Evolutionary conservation across 495 filamentous ascomycete genomes (phyloP).

Genomic region (Niebla homalea): DNA sequence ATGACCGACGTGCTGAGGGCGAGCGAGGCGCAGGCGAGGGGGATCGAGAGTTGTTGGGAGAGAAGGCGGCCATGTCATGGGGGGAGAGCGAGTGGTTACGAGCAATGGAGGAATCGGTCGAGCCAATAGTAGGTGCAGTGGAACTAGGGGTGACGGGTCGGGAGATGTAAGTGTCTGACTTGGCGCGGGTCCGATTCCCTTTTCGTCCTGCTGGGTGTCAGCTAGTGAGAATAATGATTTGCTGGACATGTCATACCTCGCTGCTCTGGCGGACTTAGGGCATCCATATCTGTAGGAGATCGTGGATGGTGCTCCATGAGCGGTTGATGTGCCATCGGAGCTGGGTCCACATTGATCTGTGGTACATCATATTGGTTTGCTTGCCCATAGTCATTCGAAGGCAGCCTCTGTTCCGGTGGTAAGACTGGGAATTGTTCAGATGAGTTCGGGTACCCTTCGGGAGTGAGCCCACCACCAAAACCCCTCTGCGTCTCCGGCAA

Average conservation of each 20-base stretch:
- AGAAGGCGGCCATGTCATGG: constrained; percentile 26
- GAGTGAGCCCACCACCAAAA: constrained; percentile 34
- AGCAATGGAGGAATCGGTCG: constrained; percentile 29
- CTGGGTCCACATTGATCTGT: constrained; percentile 87
- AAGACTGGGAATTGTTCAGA: constrained; percentile 41
- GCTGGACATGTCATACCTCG: constrained; percentile 48
- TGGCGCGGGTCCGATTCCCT: constrained; percentile 37
- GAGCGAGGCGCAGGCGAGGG: constrained; percentile 45
- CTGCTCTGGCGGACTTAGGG: constrained; percentile 64
- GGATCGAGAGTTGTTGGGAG: constrained; percentile 33
- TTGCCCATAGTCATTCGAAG: constrained; percentile 47
- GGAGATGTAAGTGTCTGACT: constrained; percentile 57
- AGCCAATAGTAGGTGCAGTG: constrained; percentile 27
- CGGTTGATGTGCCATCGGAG: constrained; percentile 63
- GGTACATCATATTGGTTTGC: constrained; percentile 68
- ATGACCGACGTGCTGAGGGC: constrained; percentile 53
- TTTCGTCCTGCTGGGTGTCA: constrained; percentile 43
- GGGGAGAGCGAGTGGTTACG: constrained; percentile 54
- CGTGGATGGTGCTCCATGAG: constrained; percentile 56
- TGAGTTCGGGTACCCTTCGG: constrained; percentile 42
- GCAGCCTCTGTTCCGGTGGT: constrained; percentile 16
- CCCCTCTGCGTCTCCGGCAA: constrained; percentile 30
- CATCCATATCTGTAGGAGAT: constrained; percentile 50
- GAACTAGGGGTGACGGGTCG: constrained; percentile 15
- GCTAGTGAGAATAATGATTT: not conserved